Base-by-base conservation (phyloP, 345 rosid genomes). In the Salix udensis region DNA sequence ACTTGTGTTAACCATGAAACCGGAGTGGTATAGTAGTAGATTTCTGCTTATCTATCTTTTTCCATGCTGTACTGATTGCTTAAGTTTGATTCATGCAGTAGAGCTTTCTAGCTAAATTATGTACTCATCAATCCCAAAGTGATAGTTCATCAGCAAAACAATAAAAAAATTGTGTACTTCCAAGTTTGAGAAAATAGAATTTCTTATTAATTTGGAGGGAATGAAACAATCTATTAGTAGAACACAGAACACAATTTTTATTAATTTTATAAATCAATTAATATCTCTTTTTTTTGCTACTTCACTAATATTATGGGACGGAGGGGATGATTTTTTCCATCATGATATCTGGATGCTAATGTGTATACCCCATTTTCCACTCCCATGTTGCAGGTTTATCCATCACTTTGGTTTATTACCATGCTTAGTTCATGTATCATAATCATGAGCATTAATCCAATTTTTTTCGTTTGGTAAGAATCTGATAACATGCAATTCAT, bases 1-100 rank as follows among this genome's bases (percentile, higher is more conserved):
- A 89, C 91, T 70, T 92, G 97, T 75, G 97, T 94, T 78, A 91
- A 88, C 88, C 98, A 92, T 71, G 98, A 94, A 89, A 91, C 94
- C 40, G 97, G 98, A 85, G 94, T 88, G 97, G 98, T 94, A 94
- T 23, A 40, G 8, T 40, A 28, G 53, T 53, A 73, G 30, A 55
- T 53, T 26, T n/a, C 6, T 58, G 23, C 76, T 58, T 21, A 21
- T 60, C 37, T 70, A 16, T 30, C 67, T 62, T 11, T 0, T 21
- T 26, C 50, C 21, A 39, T 39, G 3, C 4, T 16, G 16, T 13
- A 24, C 7, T 55, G 58, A 42, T 40, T 21, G 3, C 62, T 65
- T 48, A 6, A 28, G 13, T 2, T 30, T 52, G 61, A 6, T 70
- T 48, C 23, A 11, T 21, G 26, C 58, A 7, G 36, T 30, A 52